Evolutionary conservation across 495 filamentous ascomycete species (phyloP).

Genomic region (Aspergillus diversus): DNA sequence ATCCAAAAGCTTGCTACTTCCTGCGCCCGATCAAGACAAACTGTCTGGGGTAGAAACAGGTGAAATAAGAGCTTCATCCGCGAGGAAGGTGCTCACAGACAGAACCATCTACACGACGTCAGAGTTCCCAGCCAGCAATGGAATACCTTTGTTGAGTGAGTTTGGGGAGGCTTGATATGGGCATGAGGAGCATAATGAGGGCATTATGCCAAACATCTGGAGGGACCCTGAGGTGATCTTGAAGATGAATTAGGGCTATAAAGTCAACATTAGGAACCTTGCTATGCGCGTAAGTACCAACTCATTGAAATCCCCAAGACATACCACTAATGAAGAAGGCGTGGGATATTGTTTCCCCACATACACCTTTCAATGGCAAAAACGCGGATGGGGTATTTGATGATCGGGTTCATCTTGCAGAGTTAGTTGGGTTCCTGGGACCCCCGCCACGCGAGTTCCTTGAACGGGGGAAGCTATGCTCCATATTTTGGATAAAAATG

Average conservation of each 20-base stretch:
- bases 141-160: conserved; percentile 31
- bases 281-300: conserved; percentile 47
- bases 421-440: conserved; percentile 46
- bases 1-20: conserved; percentile 28
- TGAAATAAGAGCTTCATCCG: conserved; percentile 13
- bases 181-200: conserved; percentile 26
- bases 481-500: conserved; percentile 30
- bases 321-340: conserved; percentile 11
- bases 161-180: conserved; percentile 33
- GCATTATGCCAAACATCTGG: conserved; percentile 25
- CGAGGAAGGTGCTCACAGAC: conserved; percentile 30
- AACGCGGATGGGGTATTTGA: conserved; percentile 25
- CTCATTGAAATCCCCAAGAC: neutral
- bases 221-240: conserved; percentile 42
- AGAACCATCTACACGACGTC: conserved; percentile 26
- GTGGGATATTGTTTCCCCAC: conserved; percentile 26
- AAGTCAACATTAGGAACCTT: conserved; percentile 46
- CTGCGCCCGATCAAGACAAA: conserved; percentile 1
- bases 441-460: conserved; percentile 40
- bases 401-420: conserved; percentile 38
- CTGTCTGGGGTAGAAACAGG: conserved; percentile 25
- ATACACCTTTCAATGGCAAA: conserved; percentile 24
- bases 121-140: conserved; percentile 10
- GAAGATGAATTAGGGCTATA: conserved; percentile 38
- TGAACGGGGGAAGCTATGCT: conserved; percentile 24